phyloP scores from a whole-genome alignment of 2,329 filamentous ascomycete genomes.

The Alternaria brassicicola region DNA sequence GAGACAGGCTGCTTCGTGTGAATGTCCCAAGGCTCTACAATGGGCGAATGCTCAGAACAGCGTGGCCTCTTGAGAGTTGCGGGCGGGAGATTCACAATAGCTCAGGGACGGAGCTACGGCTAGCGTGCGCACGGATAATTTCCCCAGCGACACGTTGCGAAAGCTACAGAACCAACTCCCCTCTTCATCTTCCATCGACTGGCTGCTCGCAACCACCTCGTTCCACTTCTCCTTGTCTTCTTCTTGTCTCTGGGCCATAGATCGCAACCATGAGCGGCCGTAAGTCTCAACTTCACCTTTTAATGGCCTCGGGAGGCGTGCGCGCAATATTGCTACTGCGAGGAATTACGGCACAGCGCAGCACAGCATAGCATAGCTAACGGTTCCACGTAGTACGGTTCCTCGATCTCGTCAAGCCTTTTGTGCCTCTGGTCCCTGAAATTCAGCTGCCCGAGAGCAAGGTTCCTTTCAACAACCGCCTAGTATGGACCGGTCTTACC shows the following conservation, averaged over 20 bases:
- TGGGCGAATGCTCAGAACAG: slow-evolving; percentile 21
- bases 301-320: slow-evolving; percentile 24
- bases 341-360: slow-evolving; percentile 6
- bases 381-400: slow-evolving; percentile 76
- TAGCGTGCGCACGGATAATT: slow-evolving; percentile 27
- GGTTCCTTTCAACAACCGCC: slow-evolving; percentile 90
- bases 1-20: neutral
- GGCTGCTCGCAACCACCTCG: slow-evolving; percentile 31
- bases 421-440: slow-evolving; percentile 99
- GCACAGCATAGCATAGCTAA: slow-evolving; percentile 25
- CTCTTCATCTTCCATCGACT: slow-evolving; percentile 38
- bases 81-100: slow-evolving; percentile 26
- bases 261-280: slow-evolving; percentile 64
- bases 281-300: slow-evolving; percentile 52
- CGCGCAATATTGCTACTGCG: slow-evolving; percentile 16
- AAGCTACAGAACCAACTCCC: slow-evolving; percentile 37
- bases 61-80: slow-evolving; percentile 28
- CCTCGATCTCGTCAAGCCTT: slow-evolving; percentile 99
- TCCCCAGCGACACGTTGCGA: slow-evolving; percentile 43
- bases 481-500: slow-evolving; percentile 67
- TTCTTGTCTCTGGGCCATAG: slow-evolving; percentile 40
- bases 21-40: neutral
- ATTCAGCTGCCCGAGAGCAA: slow-evolving; percentile 88
- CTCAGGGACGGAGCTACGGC: slow-evolving; percentile 37
- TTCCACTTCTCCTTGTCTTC: slow-evolving; percentile 41